phyloP scores from a whole-genome alignment of 2,329 filamentous ascomycete species.

The Phoma sp. region DNA sequence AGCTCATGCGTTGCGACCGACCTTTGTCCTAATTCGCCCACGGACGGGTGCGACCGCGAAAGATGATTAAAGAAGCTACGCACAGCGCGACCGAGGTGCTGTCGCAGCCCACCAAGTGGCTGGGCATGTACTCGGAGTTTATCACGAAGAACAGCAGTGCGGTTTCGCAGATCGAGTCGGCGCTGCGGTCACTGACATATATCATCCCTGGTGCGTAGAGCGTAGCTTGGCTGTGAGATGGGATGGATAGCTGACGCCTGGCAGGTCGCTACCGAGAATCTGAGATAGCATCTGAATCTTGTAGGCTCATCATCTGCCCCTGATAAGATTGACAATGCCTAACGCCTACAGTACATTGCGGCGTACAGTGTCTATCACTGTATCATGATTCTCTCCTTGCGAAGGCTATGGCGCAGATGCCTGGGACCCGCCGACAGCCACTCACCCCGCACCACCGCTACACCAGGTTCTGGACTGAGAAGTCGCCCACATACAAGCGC shows the following conservation, averaged over 20 bases:
- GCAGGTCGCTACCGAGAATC: slow-evolving; percentile 86
- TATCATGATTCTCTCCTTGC: slow-evolving; percentile 91
- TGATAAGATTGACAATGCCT: neutral
- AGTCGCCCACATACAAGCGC: slow-evolving; percentile 74
- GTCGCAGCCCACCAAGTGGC: slow-evolving; percentile 68
- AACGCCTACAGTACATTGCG: slow-evolving; percentile 70
- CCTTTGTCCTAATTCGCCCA: slow-evolving; percentile 15
- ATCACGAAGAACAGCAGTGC: slow-evolving; percentile 94
- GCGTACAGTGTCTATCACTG: slow-evolving; percentile 85
- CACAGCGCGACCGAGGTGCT: slow-evolving; percentile 55
- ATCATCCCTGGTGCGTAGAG: slow-evolving; percentile 76
- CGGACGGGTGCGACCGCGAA: slow-evolving; percentile 26
- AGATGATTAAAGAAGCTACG: slow-evolving; percentile 48
- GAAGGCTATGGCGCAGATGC: slow-evolving; percentile 64
- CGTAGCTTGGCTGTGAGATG: neutral
- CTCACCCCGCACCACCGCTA: slow-evolving; percentile 67
- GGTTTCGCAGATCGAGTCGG: slow-evolving; percentile 93
- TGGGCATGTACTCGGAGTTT: slow-evolving; percentile 81
- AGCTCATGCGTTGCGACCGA: slow-evolving; percentile 20
- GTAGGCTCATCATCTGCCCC: slow-evolving; percentile 49
- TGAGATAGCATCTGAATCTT: slow-evolving; percentile 90
- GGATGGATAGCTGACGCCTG: slow-evolving; percentile 23
- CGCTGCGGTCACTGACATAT: slow-evolving; percentile 89
- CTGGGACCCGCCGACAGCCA: slow-evolving; percentile 57
- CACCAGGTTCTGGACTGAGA: slow-evolving; percentile 67